These are phyloP conservation scores for Immersiporthe knoxdaviesiana DNA, from an alignment of 2,329 filamentous ascomycete species.

Conservation along the genomic window DNA sequence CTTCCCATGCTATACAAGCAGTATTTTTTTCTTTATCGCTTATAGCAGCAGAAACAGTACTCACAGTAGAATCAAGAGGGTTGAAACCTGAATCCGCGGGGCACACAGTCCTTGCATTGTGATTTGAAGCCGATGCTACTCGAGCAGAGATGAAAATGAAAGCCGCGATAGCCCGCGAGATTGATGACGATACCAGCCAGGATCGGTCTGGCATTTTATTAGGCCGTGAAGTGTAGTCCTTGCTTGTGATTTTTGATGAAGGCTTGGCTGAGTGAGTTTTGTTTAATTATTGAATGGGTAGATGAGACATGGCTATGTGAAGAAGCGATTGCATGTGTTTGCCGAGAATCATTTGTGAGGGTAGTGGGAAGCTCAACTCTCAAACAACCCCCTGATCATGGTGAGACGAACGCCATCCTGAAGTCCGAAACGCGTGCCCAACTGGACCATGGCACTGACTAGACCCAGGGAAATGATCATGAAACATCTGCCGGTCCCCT, in stretches of 20 bases:
- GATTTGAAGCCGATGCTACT: neutral
- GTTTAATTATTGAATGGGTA: neutral
- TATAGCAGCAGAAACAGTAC: neutral
- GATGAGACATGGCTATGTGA: neutral
- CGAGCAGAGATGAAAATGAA: neutral
- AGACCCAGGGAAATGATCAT: neutral
- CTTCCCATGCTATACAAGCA: neutral
- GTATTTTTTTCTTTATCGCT: neutral
- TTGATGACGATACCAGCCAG: neutral
- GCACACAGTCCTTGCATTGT: neutral
- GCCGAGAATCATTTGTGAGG: neutral
- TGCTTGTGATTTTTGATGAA: neutral
- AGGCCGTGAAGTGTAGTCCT: neutral
- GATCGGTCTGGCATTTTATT: neutral
- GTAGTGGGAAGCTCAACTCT: neutral
- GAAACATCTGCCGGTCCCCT: neutral
- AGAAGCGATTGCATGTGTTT: neutral
- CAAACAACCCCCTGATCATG: neutral
- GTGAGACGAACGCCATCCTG: conserved; percentile 3
- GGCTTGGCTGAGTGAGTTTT: neutral
- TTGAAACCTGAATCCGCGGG: neutral
- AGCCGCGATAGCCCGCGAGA: neutral
- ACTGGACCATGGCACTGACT: neutral
- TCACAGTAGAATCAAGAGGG: neutral
- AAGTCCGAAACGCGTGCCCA: neutral